phyloP scores from a whole-genome alignment of 331 rosid genomes.

The Stylosanthes scabra region DNA sequence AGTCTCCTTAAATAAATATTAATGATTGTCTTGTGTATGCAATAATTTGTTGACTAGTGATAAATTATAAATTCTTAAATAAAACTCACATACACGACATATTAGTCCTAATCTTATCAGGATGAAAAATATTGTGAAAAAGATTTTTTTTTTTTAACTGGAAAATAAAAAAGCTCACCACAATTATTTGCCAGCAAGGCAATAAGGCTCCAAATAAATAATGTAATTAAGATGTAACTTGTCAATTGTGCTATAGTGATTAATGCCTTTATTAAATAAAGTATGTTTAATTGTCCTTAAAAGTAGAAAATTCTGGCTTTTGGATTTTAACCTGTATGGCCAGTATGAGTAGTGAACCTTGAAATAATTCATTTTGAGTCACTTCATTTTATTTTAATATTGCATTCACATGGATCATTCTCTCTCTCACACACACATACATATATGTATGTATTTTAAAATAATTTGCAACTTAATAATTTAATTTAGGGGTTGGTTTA shows the following conservation, averaged over 20 bases:
- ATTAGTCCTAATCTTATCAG: no score
- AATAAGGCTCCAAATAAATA: not conserved
- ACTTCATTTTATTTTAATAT: no score
- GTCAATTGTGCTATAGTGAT: slow-evolving; percentile 40
- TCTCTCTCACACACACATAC: no score
- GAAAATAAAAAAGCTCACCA: not conserved
- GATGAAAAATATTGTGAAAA: no score
- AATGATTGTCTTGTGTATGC: no score
- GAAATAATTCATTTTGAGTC: no score
- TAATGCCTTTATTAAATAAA: slow-evolving; percentile 32
- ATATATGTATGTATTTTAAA: no score
- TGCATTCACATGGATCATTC: no score
- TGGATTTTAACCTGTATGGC: slow-evolving; percentile 12
- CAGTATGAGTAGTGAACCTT: slow-evolving; percentile 12
- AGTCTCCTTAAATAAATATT: no score
- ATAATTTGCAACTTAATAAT: not conserved
- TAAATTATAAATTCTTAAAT: no score
- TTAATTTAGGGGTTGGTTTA: not conserved
- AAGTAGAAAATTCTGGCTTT: slow-evolving; percentile 38
- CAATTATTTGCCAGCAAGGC: slow-evolving; percentile 6
- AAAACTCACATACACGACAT: no score
- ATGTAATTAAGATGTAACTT: slow-evolving; percentile 11
- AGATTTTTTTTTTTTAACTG: not conserved
- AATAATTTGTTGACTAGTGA: no score
- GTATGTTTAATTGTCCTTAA: slow-evolving; percentile 31